Percentiles rank a stretch among this genome's conserved stretches.
Evolutionary conservation across 257 asterid genomes (phyloP).

Genomic region (Gentiana straminea): DNA sequence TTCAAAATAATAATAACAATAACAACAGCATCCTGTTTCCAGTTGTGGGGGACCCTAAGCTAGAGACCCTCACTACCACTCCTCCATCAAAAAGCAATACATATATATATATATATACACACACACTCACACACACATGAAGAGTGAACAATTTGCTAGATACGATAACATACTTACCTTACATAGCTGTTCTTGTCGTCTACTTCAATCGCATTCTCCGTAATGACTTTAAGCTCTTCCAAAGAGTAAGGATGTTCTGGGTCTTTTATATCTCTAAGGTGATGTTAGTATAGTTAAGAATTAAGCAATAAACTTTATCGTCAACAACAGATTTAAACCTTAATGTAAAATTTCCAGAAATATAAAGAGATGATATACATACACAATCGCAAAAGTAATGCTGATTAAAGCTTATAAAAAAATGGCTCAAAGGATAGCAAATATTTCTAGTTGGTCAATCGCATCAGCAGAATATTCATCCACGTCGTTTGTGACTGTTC

Average conservation of each 20-base stretch:
- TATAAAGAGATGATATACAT: neutral
- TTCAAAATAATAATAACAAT: no score
- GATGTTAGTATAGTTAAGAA: slow-evolving; percentile 67
- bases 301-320: no score
- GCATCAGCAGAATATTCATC: slow-evolving; percentile 53
- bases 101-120: no score
- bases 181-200: slow-evolving; percentile 61
- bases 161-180: slow-evolving; percentile 54
- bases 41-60: no score
- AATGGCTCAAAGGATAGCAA: slow-evolving; percentile 65
- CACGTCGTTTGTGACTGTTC: slow-evolving; percentile 35
- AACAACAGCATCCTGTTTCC: no score
- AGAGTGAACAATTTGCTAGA: no score
- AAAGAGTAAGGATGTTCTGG: slow-evolving; percentile 93
- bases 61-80: no score
- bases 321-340: no score
- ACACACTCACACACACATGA: no score
- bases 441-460: slow-evolving; percentile 72
- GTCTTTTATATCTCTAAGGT: slow-evolving; percentile 94
- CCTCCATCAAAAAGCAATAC: no score
- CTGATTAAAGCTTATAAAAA: neutral
- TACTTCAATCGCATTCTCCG: slow-evolving; percentile 84
- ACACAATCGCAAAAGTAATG: neutral
- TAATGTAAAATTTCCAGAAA: neutral
- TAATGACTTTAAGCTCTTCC: slow-evolving; percentile 84